Evolutionary conservation across 768 basidiomycete genomes (phyloP), one percentile per base, ranked within the genome.

Genomic region (Pleurotus giganteus): DNA sequence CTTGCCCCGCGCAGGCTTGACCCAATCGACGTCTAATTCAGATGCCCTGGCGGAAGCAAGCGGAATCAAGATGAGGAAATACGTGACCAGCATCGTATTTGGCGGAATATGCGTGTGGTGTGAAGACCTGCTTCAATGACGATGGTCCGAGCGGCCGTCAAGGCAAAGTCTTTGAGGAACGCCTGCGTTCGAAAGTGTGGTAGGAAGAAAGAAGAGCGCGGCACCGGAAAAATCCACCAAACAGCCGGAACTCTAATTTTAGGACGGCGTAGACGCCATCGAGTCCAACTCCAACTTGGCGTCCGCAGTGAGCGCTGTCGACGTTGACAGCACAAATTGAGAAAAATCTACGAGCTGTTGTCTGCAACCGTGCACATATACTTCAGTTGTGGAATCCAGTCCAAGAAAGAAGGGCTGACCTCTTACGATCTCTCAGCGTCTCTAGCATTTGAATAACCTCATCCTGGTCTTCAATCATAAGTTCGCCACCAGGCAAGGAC

Each of bases 371-470:
- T n/a, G 57, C 42, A 2, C 56, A 24, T 39, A 51, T 39, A 13
- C 57, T 26, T 32, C n/a, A 37, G 17, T 9, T 41, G 29, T n/a
- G n/a, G n/a, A n/a, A n/a, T n/a, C n/a, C n/a, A n/a, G n/a, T n/a
- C n/a, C n/a, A n/a, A n/a, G n/a, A n/a, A n/a, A n/a, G n/a, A n/a
- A n/a, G n/a, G 19, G 60, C 75, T 43, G 53, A 86, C 88, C 74
- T 71, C 71, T 88, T 91, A 46, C 83, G 78, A 57, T 84, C 80
- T 55, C 79, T 77, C 54, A 91, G 60, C 17, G 69, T 73, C 61
- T 86, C 81, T 9, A 92, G 71, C 83, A 90, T 86, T 29, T 69
- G 66, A 43, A 91, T 85, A 4, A 91, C 76, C 43, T 87, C 81
- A 57, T 86, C 81, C 61, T 92, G 90, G 47, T 90, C 86, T 37